A percentile compares a stretch with the other conserved stretches of the same genome.
These are phyloP conservation scores for Salvia miltiorrhiza DNA, from an alignment of 257 asterid species.

Conservation along the genomic window DNA sequence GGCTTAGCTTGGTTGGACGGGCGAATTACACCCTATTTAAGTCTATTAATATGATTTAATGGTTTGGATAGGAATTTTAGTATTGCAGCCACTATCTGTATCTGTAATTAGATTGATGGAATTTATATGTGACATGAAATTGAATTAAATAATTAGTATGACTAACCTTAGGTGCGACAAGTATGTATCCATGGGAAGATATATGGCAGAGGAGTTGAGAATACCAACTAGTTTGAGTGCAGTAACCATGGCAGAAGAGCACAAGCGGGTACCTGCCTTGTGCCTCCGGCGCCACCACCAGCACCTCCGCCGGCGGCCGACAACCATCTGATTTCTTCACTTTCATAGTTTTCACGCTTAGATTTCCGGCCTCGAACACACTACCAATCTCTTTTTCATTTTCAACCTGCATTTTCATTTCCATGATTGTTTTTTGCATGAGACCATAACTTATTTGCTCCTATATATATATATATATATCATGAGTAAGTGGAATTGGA, in stretches of 20 bases:
- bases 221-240: slow-evolving; percentile 39
- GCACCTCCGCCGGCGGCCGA: slow-evolving; percentile 35
- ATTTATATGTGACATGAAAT: no score
- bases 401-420: slow-evolving; percentile 13
- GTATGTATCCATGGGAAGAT: slow-evolving; percentile 63
- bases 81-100: no score
- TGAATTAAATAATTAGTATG: no score
- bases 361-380: slow-evolving; percentile 45
- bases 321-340: slow-evolving; percentile 35
- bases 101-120: no score
- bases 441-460: background rate
- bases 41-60: no score
- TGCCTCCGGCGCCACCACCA: slow-evolving; percentile 40
- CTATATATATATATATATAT: background rate
- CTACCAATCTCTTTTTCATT: slow-evolving; percentile 5
- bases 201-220: slow-evolving; percentile 53
- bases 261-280: slow-evolving; percentile 45
- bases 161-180: slow-evolving; percentile 62
- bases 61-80: no score
- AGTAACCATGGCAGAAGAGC: slow-evolving; percentile 54
- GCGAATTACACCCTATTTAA: no score
- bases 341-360: slow-evolving; percentile 29
- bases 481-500: background rate
- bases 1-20: no score
- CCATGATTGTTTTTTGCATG: background rate